Base-by-base conservation (phyloP, 169 alveolate genomes). In the Eimeria sp. region DNA sequence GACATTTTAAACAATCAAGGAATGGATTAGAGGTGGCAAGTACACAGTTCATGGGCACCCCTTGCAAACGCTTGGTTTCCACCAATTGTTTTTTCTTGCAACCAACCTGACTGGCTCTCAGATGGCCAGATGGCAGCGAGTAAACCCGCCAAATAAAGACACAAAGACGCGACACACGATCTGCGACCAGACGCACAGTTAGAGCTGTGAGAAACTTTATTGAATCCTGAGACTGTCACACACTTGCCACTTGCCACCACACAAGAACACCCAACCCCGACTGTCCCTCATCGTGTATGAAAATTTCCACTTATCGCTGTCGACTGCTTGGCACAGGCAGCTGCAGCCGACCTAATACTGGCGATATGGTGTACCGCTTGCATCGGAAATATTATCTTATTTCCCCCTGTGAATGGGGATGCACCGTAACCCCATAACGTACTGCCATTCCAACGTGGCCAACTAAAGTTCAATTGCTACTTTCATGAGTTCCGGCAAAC, bases 231-330 rank as follows among this genome's bases (percentile, higher is more conserved):
- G n/a, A n/a, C n/a, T n/a, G n/a, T n/a, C n/a, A n/a, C n/a, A n/a
- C n/a, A n/a, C n/a, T n/a, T n/a, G n/a, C n/a, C n/a, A n/a, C n/a
- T 65, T 16, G 75, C 75, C 75, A 65, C 75, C 75, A 30, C 75
- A 25, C 43, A 25, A 13, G n/a, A 18, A 25, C 43, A 25, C 6
- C 18, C 61, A 54, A n/a, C n/a, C n/a, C n/a, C n/a, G n/a, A n/a
- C n/a, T n/a, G n/a, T n/a, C n/a, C n/a, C n/a, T n/a, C n/a, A n/a
- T n/a, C n/a, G n/a, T n/a, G n/a, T n/a, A n/a, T n/a, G n/a, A n/a
- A n/a, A n/a, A n/a, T n/a, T n/a, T n/a, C n/a, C n/a, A n/a, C n/a
- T n/a, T n/a, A n/a, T n/a, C n/a, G n/a, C n/a, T n/a, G n/a, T n/a
- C n/a, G 27, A 16, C 20, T 65, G 7, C 7, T 45, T n/a, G 76